Evolutionary conservation across 306 rosid species (phyloP).

Genomic region (Acacia crassicarpa): DNA sequence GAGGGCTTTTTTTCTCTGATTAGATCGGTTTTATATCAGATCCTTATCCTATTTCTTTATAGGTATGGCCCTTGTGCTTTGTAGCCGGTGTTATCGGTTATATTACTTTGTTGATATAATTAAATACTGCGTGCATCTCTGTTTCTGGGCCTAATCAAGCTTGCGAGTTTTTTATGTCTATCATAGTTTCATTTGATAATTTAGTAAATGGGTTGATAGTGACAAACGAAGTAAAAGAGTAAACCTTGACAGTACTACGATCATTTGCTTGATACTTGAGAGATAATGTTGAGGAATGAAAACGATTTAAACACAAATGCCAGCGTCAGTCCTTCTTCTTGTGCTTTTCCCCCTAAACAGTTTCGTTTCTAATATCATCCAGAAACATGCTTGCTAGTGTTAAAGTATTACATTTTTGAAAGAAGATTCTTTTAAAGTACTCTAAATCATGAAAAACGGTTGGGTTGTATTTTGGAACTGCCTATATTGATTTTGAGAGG

Average conservation of each 20-base stretch:
- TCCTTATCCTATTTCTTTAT: slow-evolving; percentile 12
- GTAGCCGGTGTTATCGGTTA: not conserved
- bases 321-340: slow-evolving; percentile 17
- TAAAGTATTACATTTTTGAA: slow-evolving; percentile 11
- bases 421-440: not conserved
- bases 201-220: slow-evolving; percentile 20
- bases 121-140: not conserved
- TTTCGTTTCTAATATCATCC: not conserved
- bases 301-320: slow-evolving; percentile 9
- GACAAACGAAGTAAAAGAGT: not conserved
- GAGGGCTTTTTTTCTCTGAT: not conserved
- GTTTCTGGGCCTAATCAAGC: slow-evolving; percentile 1
- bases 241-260: not conserved
- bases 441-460: not conserved
- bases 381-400: not conserved
- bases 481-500: not conserved
- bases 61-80: slow-evolving; percentile 26
- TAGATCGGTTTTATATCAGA: not conserved
- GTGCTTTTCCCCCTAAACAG: slow-evolving; percentile 22
- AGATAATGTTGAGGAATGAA: slow-evolving; percentile 6
- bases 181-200: not conserved
- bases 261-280: slow-evolving; percentile 6
- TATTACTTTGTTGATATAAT: not conserved
- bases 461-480: not conserved
- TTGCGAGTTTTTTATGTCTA: not conserved